Percentiles rank a stretch among this genome's conserved stretches.
Evolutionary conservation across 2,329 filamentous ascomycete species (phyloP).

Genomic region (Calonectria pauciramosa): DNA sequence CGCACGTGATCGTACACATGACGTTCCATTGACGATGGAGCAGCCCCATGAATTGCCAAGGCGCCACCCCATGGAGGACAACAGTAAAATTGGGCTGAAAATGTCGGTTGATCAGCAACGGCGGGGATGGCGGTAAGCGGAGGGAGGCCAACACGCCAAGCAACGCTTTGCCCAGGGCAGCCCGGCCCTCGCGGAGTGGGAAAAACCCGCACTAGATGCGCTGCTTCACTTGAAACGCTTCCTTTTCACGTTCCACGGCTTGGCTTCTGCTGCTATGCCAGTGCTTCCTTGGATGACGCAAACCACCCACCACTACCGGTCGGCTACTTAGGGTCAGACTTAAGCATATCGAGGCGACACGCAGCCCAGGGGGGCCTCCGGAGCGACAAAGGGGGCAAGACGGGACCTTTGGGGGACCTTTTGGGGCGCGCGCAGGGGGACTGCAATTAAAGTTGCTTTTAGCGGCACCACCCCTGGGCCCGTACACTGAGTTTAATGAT

Average conservation of each 20-base stretch:
- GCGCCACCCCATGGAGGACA: background rate
- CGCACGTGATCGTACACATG: background rate
- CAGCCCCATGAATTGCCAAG: background rate
- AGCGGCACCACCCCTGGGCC: background rate
- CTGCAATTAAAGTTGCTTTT: constrained; percentile 2
- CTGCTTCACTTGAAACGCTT: background rate
- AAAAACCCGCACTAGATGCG: background rate
- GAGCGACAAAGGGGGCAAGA: background rate
- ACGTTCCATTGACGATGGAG: background rate
- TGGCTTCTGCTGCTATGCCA: background rate
- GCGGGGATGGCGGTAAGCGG: background rate
- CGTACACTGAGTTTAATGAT: constrained; percentile 6
- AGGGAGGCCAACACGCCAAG: background rate
- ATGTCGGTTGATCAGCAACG: background rate
- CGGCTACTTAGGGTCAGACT: background rate
- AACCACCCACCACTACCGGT: background rate
- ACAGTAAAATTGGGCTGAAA: background rate
- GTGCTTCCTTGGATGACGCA: background rate
- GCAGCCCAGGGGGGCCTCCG: background rate
- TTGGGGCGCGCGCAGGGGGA: background rate
- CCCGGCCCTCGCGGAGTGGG: background rate
- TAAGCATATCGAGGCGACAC: constrained; percentile 4
- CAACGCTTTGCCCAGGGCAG: background rate
- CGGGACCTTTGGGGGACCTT: background rate
- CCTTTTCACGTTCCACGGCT: background rate